These are phyloP conservation scores for Conringia planisiliqua DNA, from an alignment of 345 rosid genomes.

Conservation along the genomic window DNA sequence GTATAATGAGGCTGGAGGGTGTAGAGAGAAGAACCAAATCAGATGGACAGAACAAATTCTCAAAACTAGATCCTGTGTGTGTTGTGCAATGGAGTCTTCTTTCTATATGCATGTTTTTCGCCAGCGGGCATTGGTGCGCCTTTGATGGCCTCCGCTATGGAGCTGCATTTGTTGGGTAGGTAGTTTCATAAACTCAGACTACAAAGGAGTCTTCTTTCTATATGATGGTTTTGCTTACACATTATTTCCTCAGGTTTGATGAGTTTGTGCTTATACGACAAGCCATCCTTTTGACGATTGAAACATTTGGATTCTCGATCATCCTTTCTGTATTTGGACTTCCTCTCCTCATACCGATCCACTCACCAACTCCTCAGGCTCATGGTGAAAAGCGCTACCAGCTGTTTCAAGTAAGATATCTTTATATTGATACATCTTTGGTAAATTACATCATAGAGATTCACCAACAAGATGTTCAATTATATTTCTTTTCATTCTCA, in stretches of 20 bases:
- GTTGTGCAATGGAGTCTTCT: constrained; percentile 81
- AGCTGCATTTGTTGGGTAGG: constrained; percentile 96
- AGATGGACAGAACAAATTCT: constrained; percentile 27
- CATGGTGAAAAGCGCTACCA: constrained; percentile 25
- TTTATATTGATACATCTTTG: background rate
- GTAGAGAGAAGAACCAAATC: constrained; percentile 35
- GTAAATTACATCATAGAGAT: background rate
- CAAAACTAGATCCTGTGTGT: constrained; percentile 50
- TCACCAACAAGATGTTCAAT: background rate
- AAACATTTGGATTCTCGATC: constrained; percentile 85
- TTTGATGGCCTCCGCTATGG: constrained; percentile 95
- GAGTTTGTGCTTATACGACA: constrained; percentile 84
- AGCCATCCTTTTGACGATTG: constrained; percentile 82
- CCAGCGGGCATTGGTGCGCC: constrained; percentile 98
- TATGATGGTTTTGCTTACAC: constrained; percentile 15
- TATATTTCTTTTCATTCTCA: constrained; percentile 6
- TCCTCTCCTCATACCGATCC: constrained; percentile 48
- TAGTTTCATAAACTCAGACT: background rate
- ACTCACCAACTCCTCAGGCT: constrained; percentile 29
- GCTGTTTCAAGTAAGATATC: constrained; percentile 54
- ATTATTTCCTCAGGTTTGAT: constrained; percentile 70
- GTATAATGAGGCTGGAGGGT: constrained; percentile 64
- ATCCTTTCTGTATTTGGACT: constrained; percentile 78
- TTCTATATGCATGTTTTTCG: constrained; percentile 74
- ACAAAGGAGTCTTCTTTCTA: background rate